phyloP scores from a whole-genome alignment of 176 grass and related monocot genomes.

The Puccinellia tenuiflora region DNA sequence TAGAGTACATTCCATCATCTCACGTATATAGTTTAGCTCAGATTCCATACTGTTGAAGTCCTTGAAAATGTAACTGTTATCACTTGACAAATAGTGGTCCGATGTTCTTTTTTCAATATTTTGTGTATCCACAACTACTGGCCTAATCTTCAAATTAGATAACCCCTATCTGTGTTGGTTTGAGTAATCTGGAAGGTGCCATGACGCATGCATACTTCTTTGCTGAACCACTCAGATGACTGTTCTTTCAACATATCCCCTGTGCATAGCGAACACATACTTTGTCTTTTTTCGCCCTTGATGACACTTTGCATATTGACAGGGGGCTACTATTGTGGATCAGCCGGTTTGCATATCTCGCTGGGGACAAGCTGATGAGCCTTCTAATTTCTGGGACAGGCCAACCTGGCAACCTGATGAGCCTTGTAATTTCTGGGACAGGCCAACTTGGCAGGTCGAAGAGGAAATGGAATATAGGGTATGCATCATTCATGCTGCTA shows the following conservation, averaged over 20 bases:
- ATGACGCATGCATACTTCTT: neutral
- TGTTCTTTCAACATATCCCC: neutral
- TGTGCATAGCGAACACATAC: neutral
- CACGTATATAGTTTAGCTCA: neutral
- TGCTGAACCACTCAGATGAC: neutral
- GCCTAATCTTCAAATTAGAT: neutral
- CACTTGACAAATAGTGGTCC: neutral
- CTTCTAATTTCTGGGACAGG: constrained; percentile 69
- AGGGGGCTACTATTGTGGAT: constrained; percentile 98
- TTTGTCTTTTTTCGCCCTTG: neutral
- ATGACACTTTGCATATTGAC: neutral
- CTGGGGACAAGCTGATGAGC: constrained; percentile 67
- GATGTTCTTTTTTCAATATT: neutral
- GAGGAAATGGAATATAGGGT: constrained; percentile 63
- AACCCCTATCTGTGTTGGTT: neutral
- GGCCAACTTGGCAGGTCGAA: constrained; percentile 46
- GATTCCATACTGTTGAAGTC: neutral
- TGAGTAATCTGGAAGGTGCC: neutral
- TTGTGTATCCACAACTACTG: neutral
- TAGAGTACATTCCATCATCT: neutral
- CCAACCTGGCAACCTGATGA: constrained; percentile 46
- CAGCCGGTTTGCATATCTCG: constrained; percentile 82
- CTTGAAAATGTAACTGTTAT: neutral
- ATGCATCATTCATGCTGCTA: constrained; percentile 21
- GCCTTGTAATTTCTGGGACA: constrained; percentile 69